These are phyloP conservation scores for Aspergillus conjunctus DNA, from an alignment of 495 filamentous ascomycete species.

Conservation along the genomic window DNA sequence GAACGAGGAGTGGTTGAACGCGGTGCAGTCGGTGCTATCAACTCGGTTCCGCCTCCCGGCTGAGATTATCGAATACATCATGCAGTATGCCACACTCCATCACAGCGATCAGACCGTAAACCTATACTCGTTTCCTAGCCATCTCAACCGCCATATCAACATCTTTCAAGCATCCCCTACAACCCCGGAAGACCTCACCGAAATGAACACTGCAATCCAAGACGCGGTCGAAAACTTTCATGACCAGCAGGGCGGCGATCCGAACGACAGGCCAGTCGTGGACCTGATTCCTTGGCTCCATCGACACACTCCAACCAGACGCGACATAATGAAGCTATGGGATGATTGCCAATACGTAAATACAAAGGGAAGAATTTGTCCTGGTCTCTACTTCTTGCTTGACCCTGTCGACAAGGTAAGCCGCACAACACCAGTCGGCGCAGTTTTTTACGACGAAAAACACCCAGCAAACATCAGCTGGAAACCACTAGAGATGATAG, in stretches of 20 bases:
- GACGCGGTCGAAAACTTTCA: background rate
- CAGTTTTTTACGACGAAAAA: background rate
- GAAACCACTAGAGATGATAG: background rate
- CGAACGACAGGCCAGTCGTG: background rate
- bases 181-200: background rate
- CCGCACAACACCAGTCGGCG: background rate
- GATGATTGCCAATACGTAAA: background rate
- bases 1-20: background rate
- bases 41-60: background rate
- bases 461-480: background rate
- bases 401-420: background rate
- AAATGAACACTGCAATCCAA: too few relatives aligned
- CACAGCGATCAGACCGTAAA: background rate
- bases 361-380: background rate
- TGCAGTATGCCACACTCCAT: background rate
- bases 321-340: conserved; percentile 10
- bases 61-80: background rate
- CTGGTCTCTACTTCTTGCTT: background rate
- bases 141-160: background rate
- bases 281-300: conserved; percentile 19
- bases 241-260: background rate
- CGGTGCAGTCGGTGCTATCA: background rate
- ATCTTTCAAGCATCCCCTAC: conserved; percentile 16
- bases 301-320: background rate
- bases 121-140: background rate